Conservation (phyloP, 2,329 filamentous ascomycete genomes). For the Xylariomycetidae sp. region DNA sequence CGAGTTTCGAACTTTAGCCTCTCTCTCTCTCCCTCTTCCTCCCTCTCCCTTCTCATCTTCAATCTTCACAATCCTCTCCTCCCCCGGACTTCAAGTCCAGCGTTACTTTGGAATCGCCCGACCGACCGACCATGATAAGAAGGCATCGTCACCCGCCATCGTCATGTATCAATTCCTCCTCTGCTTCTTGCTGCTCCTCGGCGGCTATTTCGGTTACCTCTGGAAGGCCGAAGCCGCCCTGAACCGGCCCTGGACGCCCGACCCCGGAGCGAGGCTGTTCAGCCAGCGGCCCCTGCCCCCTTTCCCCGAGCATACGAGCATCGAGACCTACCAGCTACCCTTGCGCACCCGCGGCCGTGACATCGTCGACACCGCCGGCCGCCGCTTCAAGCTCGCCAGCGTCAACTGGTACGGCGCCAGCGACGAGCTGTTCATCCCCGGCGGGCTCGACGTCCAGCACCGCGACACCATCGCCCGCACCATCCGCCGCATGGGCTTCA, state of each 20-base stretch:
- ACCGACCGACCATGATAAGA: no score
- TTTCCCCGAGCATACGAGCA: conserved; percentile 37
- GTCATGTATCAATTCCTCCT: conserved; percentile 32
- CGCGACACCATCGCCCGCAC: conserved; percentile 55
- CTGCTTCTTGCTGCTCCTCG: conserved; percentile 30
- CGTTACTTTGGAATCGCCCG: no score
- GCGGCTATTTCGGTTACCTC: conserved; percentile 36
- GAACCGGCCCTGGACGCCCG: conserved; percentile 44
- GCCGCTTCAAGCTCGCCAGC: conserved; percentile 57
- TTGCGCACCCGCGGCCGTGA: conserved; percentile 55
- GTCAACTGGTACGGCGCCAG: conserved; percentile 70
- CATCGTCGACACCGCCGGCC: conserved; percentile 53
- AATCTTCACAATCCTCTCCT: no score
- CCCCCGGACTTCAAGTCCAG: no score
- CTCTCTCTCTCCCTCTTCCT: no score
- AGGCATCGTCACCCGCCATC: no score
- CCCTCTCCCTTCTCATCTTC: no score
- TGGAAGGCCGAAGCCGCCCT: conserved; percentile 42
- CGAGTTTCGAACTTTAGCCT: no score
- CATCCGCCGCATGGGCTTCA: conserved; percentile 61
- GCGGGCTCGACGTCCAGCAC: conserved; percentile 60
- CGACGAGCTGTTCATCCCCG: conserved; percentile 60
- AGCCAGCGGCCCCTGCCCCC: conserved; percentile 42
- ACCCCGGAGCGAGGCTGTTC: conserved; percentile 42
- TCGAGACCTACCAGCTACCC: conserved; percentile 49